Evolutionary conservation across 306 rosid genomes (phyloP).

Genomic region (Gynostemma pentaphyllum): DNA sequence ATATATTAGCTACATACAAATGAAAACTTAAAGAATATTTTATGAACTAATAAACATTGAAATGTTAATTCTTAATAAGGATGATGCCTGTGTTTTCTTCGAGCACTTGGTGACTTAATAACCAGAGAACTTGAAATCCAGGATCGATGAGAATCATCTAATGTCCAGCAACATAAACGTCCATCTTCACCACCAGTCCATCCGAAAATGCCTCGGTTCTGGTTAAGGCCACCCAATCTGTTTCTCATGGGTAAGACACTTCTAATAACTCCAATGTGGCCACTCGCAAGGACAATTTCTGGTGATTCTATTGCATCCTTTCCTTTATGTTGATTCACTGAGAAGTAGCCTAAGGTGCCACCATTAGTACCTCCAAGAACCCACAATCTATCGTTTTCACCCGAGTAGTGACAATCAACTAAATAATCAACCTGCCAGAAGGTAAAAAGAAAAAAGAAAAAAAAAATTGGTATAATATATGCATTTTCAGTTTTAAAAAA

Average conservation of each 20-base stretch:
- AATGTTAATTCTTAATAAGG: slow-evolving; percentile 37
- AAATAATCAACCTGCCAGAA: slow-evolving; percentile 81
- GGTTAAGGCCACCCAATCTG: slow-evolving; percentile 19
- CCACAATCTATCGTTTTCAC: slow-evolving; percentile 61
- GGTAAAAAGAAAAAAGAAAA: background rate
- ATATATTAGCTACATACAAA: slow-evolving; percentile 6
- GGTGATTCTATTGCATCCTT: slow-evolving; percentile 45
- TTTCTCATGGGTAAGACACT: slow-evolving; percentile 53
- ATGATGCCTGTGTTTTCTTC: slow-evolving; percentile 51
- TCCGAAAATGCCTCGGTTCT: slow-evolving; percentile 56
- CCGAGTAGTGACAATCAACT: slow-evolving; percentile 73
- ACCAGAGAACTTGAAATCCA: slow-evolving; percentile 68
- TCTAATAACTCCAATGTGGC: slow-evolving; percentile 57
- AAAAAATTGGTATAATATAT: background rate
- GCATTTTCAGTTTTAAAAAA: background rate
- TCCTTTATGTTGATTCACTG: slow-evolving; percentile 34
- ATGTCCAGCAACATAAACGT: slow-evolving; percentile 74
- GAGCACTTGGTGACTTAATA: slow-evolving; percentile 31
- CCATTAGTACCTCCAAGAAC: slow-evolving; percentile 65
- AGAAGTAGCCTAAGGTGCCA: slow-evolving; percentile 76
- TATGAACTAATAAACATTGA: background rate
- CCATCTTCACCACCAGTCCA: slow-evolving; percentile 99
- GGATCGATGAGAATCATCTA: slow-evolving; percentile 50
- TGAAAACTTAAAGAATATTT: background rate
- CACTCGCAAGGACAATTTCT: slow-evolving; percentile 82